Conservation (phyloP, 2,329 filamentous ascomycete species). For the Colletotrichum cuscutae region DNA sequence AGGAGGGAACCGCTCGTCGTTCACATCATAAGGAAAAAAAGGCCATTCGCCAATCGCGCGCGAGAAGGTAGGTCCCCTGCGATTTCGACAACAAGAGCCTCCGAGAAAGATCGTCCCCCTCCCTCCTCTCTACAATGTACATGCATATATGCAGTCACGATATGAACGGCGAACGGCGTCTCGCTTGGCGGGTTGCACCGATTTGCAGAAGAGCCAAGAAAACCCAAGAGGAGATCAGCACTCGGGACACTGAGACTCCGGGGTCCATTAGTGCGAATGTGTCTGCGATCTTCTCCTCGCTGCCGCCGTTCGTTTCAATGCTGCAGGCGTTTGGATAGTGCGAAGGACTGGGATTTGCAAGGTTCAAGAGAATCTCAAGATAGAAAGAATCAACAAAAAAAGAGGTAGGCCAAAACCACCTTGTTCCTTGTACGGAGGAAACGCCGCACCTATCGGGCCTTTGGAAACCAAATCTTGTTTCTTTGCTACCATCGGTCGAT, state of each 20-base stretch:
- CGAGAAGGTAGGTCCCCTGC: neutral
- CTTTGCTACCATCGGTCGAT: neutral
- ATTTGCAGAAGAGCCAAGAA: neutral
- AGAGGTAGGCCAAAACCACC: neutral
- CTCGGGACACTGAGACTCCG: conserved; percentile 1
- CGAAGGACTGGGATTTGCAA: neutral
- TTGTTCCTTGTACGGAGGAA: neutral
- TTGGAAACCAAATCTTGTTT: conserved; percentile 26
- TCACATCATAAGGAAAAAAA: neutral
- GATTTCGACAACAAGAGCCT: conserved; percentile 15
- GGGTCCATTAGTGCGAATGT: neutral
- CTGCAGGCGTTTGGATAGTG: neutral
- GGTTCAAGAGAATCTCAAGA: neutral
- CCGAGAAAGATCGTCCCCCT: conserved; percentile 4
- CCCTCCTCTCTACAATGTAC: neutral
- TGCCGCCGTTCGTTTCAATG: neutral
- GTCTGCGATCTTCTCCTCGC: neutral
- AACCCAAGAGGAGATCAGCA: neutral
- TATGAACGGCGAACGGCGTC: neutral
- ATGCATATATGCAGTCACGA: no score
- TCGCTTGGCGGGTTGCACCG: conserved; percentile 11
- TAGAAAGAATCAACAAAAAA: neutral
- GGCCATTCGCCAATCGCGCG: conserved; percentile 29
- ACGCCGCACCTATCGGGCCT: conserved; percentile 23
- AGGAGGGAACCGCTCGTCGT: neutral